Evolutionary conservation across 331 rosid species (phyloP).

Genomic region (Quercus lobata): DNA sequence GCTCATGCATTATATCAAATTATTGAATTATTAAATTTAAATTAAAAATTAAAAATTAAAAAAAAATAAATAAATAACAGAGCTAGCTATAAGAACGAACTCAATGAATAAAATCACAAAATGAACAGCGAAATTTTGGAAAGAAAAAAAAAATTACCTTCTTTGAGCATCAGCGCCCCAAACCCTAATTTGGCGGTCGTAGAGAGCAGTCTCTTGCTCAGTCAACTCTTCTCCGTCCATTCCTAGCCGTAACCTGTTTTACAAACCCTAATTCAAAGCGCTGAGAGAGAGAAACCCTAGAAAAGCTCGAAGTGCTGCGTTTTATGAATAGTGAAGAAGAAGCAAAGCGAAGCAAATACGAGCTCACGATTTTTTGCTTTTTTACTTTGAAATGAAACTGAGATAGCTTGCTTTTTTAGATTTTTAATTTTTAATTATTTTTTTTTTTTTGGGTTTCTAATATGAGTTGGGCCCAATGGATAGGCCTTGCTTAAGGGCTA

Average conservation of each 20-base stretch:
- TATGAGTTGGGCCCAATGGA: background rate
- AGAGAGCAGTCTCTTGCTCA: conserved; percentile 94
- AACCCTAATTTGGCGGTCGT: conserved; percentile 99
- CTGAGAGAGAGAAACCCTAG: background rate
- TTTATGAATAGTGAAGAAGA: no score
- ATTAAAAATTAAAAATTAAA: background rate
- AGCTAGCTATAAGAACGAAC: no score
- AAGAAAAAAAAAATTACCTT: conserved; percentile 34
- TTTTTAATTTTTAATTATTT: background rate
- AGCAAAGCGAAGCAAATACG: no score
- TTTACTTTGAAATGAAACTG: no score
- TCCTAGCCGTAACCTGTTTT: conserved; percentile 39
- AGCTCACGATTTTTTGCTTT: no score
- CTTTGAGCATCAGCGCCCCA: conserved; percentile 99
- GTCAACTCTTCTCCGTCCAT: conserved; percentile 97
- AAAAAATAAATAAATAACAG: background rate
- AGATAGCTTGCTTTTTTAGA: no score
- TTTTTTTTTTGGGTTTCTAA: background rate
- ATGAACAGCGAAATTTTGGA: background rate
- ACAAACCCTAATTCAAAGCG: background rate
- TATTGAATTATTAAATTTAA: background rate
- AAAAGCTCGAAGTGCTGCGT: background rate
- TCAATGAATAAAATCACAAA: background rate
- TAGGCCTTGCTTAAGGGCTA: background rate
- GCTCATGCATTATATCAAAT: background rate